phyloP scores from a whole-genome alignment of 139 green algal species.

The Deuterostichococcus epilithicus region DNA sequence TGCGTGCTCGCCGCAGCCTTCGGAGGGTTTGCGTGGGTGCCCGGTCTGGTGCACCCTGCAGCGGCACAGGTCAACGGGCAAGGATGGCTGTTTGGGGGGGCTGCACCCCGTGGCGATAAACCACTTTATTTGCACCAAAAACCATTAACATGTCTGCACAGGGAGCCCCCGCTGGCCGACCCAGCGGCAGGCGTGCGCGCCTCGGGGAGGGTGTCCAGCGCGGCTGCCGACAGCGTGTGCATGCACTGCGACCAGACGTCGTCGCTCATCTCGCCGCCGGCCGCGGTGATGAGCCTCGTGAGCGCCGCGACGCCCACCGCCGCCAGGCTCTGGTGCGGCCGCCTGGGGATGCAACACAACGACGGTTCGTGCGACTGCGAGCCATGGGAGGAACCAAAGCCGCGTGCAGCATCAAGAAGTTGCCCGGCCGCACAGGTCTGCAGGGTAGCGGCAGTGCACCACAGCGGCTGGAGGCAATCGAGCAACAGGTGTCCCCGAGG shows the following conservation, averaged over 20 bases:
- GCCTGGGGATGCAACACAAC: constrained; percentile 8
- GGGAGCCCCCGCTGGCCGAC: constrained; percentile 8
- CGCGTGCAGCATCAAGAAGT: no score
- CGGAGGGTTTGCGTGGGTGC: no score
- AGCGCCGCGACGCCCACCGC: constrained; percentile 87
- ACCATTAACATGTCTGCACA: background rate
- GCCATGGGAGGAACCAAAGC: no score
- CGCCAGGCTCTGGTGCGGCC: constrained; percentile 83
- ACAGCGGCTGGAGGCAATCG: no score
- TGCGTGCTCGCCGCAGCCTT: no score
- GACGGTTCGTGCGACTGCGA: no score
- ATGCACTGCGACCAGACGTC: constrained; percentile 48
- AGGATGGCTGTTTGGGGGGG: background rate
- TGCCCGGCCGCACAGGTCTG: no score
- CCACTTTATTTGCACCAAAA: no score
- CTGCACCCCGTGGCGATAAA: background rate
- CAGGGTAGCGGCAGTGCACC: no score
- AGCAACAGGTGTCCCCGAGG: no score
- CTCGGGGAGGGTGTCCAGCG: constrained; percentile 51
- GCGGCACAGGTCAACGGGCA: background rate
- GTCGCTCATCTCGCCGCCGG: constrained; percentile 34
- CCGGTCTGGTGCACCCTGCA: background rate
- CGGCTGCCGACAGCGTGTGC: constrained; percentile 36
- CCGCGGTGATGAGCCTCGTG: constrained; percentile 51
- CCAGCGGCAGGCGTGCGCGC: constrained; percentile 9